These are phyloP conservation scores for Ganoderma resinaceum DNA, from an alignment of 1,284 basidiomycete genomes.

Conservation along the genomic window DNA sequence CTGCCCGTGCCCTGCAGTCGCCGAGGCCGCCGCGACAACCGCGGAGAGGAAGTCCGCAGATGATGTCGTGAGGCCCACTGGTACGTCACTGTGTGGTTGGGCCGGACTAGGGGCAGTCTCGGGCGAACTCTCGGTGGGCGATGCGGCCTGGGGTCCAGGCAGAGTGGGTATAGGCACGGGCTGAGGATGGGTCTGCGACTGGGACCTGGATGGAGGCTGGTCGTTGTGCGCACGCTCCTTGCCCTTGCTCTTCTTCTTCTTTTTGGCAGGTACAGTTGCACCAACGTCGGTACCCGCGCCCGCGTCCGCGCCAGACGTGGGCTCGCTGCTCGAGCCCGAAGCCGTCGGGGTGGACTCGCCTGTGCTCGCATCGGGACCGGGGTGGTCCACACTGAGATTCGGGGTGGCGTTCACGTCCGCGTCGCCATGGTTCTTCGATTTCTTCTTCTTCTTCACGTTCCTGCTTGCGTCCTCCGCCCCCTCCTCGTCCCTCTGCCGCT, in stretches of 20 bases:
- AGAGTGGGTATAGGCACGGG: too few relatives aligned
- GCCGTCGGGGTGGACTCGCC: constrained; percentile 10
- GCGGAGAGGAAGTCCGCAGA: constrained; percentile 63
- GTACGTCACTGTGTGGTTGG: constrained; percentile 19
- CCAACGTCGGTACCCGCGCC: constrained; percentile 20
- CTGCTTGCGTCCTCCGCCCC: constrained; percentile 25
- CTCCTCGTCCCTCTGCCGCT: constrained; percentile 45
- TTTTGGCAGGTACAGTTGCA: constrained; percentile 36
- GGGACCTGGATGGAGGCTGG: neutral
- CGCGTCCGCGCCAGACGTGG: constrained; percentile 4
- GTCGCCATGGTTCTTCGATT: constrained; percentile 38
- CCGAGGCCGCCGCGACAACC: constrained; percentile 43
- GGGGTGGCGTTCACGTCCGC: constrained; percentile 15
- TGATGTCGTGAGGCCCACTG: constrained; percentile 32
- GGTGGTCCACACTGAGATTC: constrained; percentile 6
- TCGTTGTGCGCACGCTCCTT: constrained; percentile 39
- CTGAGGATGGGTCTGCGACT: neutral
- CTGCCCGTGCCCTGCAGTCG: constrained; percentile 33
- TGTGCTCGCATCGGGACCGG: neutral
- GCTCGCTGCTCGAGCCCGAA: constrained; percentile 9
- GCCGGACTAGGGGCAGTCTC: constrained; percentile 32
- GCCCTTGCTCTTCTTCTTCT: constrained; percentile 49
- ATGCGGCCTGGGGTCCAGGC: neutral
- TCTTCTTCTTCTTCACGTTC: constrained; percentile 37
- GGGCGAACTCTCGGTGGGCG: constrained; percentile 23